Conservation (phyloP, 2,329 filamentous ascomycete genomes). For the Juglanconis sp. region DNA sequence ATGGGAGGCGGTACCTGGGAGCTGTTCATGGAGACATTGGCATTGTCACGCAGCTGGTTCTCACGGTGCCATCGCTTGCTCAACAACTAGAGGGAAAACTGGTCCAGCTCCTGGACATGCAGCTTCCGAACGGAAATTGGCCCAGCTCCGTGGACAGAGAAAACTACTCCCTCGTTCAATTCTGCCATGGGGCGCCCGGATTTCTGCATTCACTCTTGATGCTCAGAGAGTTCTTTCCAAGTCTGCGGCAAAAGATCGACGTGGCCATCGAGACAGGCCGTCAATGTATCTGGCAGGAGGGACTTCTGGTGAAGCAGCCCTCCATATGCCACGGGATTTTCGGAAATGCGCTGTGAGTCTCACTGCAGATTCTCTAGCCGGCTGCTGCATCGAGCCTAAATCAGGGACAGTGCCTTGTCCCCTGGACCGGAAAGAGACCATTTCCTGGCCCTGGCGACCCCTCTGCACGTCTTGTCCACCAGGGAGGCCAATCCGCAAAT, state of each 20-base stretch:
- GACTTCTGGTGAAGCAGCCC: constrained; percentile 57
- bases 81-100: constrained; percentile 51
- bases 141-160: constrained; percentile 20
- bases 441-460: constrained; percentile 53
- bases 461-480: constrained; percentile 46
- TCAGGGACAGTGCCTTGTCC: constrained; percentile 18
- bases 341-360: constrained; percentile 53
- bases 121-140: constrained; percentile 41
- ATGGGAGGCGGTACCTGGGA: constrained; percentile 60
- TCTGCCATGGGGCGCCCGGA: constrained; percentile 60
- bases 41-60: constrained; percentile 66
- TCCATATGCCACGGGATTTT: constrained; percentile 58
- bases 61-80: constrained; percentile 54
- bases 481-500: constrained; percentile 20
- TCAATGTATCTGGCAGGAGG: constrained; percentile 48
- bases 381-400: neutral
- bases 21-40: constrained; percentile 67
- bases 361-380: constrained; percentile 28
- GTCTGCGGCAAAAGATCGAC: constrained; percentile 46
- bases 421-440: constrained; percentile 36
- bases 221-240: constrained; percentile 48
- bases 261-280: constrained; percentile 44
- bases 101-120: constrained; percentile 53
- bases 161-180: constrained; percentile 45
- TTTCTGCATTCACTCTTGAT: constrained; percentile 51